Evolutionary conservation across 2,329 filamentous ascomycete species (phyloP).

Genomic region (Xylariaceae sp.): DNA sequence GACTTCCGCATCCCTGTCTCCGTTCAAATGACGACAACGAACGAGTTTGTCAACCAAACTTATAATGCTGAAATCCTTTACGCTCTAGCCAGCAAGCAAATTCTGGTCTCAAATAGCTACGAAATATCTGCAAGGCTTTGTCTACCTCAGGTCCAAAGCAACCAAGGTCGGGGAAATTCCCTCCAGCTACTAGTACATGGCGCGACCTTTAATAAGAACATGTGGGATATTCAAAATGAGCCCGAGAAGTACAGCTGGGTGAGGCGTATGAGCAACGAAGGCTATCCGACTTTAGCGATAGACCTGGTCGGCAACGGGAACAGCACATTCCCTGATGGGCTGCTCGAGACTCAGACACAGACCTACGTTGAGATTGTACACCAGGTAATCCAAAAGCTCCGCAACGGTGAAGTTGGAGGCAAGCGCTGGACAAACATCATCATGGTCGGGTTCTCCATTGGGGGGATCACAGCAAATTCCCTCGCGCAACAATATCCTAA

Average conservation of each 20-base stretch:
- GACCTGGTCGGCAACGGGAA: conserved; percentile 30
- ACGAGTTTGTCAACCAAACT: conserved; percentile 14
- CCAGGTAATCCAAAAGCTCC: conserved; percentile 26
- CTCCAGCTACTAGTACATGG: conserved; percentile 32
- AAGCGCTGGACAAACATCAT: conserved; percentile 22
- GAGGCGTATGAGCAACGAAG: conserved; percentile 24
- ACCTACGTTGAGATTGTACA: conserved; percentile 29
- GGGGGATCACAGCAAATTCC: conserved; percentile 20
- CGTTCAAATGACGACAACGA: conserved; percentile 21
- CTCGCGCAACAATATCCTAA: conserved; percentile 26
- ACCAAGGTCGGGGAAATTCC: conserved; percentile 14
- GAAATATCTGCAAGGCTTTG: conserved; percentile 28
- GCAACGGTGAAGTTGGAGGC: conserved; percentile 19
- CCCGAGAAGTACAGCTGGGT: conserved; percentile 32
- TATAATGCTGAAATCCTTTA: conserved; percentile 24
- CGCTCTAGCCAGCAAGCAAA: conserved; percentile 20
- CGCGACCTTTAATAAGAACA: conserved; percentile 32
- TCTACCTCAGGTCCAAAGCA: conserved; percentile 21
- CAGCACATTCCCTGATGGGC: conserved; percentile 31
- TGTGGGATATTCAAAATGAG: conserved; percentile 32
- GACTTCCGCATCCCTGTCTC: conserved; percentile 25
- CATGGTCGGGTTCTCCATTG: conserved; percentile 23
- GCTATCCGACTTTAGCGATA: conserved; percentile 30
- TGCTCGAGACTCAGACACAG: conserved; percentile 30
- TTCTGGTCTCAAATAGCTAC: conserved; percentile 26